Base-by-base conservation (phyloP, 2,329 filamentous ascomycete genomes). In the Ambrosiella cleistominuta region DNA sequence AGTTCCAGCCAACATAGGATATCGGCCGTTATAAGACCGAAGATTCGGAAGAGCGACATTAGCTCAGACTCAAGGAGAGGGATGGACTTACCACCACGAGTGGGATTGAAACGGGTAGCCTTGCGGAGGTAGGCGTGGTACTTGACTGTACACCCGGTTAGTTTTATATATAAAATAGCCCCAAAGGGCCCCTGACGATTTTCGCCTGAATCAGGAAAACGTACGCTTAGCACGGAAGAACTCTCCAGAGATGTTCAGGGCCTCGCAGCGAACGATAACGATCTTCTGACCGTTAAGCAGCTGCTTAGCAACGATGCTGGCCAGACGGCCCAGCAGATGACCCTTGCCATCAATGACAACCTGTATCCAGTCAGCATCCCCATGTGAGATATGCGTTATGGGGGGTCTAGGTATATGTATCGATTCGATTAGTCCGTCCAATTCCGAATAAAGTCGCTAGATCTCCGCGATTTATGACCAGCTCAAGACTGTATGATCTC, bases 211-310 rank as follows among this genome's bases (percentile, higher is more conserved):
- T 57, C 9, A 50, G 7, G 56, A 36, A 64, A 70, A 95, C 91
- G 77, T 95, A 98, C 93, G 86, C 86, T 98, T 98, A 68, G 91
- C 85, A 76, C 93, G 89, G 87, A 98, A 98, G 88, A 98, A 98
- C 82, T 97, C 93, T 79, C 93, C 93, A 68, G 93, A 98, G 83
- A 98, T 98, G 85, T 98, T 98, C 75, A 98, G 84, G 70, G 88
- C 89, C 80, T 98, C 93, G 78, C 87, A 94, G 81, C 93, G 88
- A 74, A 98, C 93, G 69, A 98, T 80, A 70, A 97, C 91, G 74
- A 98, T 94, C 86, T 97, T 97, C 81, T 97, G 91, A 74, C 91
- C 91, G 77, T 85, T 94, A 69, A 97, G 87, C 71, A 97, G 85
- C 82, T 97, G 91, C 86, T 97, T 97, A 74, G 91, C 91, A 71